phyloP scores from a whole-genome alignment of 2,329 filamentous ascomycete species.

The Talaromyces sp. region DNA sequence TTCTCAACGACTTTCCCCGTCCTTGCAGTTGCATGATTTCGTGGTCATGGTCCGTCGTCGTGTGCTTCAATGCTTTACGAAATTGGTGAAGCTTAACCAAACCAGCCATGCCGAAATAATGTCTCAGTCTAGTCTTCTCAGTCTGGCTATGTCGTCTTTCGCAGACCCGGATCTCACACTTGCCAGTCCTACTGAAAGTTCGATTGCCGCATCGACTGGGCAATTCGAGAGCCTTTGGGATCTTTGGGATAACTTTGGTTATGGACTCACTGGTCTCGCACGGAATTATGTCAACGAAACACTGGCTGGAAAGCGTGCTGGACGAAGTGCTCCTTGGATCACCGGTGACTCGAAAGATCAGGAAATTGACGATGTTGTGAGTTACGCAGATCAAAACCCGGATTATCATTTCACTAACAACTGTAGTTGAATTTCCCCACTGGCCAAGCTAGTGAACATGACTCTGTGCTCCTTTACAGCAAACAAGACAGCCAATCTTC shows the following conservation, averaged over 20 bases:
- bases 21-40: conserved; percentile 82
- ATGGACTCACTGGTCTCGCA: conserved; percentile 83
- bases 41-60: conserved; percentile 89
- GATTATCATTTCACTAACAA: conserved; percentile 11
- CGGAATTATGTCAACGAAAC: conserved; percentile 68
- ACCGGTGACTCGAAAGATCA: conserved; percentile 34
- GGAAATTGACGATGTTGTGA: conserved; percentile 38
- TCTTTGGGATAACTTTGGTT: conserved; percentile 87
- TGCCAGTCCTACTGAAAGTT: conserved; percentile 72
- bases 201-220: conserved; percentile 84
- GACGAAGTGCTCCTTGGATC: conserved; percentile 44
- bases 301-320: conserved; percentile 64
- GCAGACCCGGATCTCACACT: conserved; percentile 77
- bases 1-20: conserved; percentile 73
- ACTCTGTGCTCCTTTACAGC: conserved; percentile 73
- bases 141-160: conserved; percentile 83
- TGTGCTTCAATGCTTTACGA: conserved; percentile 91
- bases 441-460: conserved; percentile 80
- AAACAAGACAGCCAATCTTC: conserved; percentile 41
- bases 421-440: conserved; percentile 55
- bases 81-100: conserved; percentile 82
- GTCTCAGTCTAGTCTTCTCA: conserved; percentile 84
- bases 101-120: conserved; percentile 78
- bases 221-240: conserved; percentile 95
- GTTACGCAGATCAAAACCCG: conserved; percentile 13